Evolutionary conservation across 108 stramenopile species (phyloP), one percentile per base, ranked within the genome.

Genomic region (Fistulifera solaris): DNA sequence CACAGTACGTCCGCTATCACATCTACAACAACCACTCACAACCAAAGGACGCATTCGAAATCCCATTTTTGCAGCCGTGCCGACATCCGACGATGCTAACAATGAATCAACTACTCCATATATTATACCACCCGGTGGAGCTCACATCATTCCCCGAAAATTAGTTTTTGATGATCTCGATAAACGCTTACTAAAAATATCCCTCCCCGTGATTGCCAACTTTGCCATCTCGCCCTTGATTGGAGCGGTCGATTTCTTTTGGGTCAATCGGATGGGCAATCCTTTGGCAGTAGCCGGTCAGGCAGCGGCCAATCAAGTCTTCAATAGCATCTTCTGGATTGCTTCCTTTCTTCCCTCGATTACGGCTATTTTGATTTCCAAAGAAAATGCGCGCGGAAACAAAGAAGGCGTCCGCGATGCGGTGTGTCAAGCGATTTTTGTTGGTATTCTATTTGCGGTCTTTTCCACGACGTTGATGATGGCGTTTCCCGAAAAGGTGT

Each of bases 231-330:
- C 74, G 61, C 93, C 93, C 0, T 43, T 94, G 24, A 76, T 91
- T 45, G 87, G 86, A 1, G 84, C 89, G 8, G 83, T 89, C 5
- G 93, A 94, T 50, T 52, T 89, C 40, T 91, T 94, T 58, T 94
- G 87, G 87, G 85, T 94, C 38, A 90, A 90, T 68, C 70, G 85
- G 0, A 84, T 94, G 93, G 81, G 85, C n/a, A 85, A 89, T 69
- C 83, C 89, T 6, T 49, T 91, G 62, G 89, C 93, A 6, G 78
- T 94, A 25, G 93, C 93, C 1, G 93, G 88, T 10, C 89, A 91
- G 52, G 82, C 83, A 1, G 93, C 93, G 14, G 87, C 89, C 15
- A 94, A 94, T 59, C 93, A 94, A 62, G 84, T 90, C 1, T 94
- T 94, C 50, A 67, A 52, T 26, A 70, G 73, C 1, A 80, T 80